Evolutionary conservation across 179 eudicot species (phyloP).

Genomic region (Amaranthus tricolor): DNA sequence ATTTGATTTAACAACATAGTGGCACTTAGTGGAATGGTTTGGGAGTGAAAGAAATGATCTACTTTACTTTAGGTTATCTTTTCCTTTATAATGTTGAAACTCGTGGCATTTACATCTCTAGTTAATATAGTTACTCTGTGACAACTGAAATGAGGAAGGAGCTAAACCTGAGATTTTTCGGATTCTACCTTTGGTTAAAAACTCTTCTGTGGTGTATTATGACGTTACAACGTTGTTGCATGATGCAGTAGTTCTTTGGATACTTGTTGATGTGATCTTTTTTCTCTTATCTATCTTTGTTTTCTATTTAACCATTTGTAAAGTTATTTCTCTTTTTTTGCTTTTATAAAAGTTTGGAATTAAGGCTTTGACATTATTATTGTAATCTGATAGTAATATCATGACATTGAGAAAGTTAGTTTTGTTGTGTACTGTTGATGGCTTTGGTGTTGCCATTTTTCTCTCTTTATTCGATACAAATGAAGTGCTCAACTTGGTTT

Average conservation of each 20-base stretch:
- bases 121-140: background rate
- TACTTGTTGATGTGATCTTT: background rate
- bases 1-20: background rate
- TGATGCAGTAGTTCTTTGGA: background rate
- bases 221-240: background rate
- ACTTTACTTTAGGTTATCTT: background rate
- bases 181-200: background rate
- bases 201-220: background rate
- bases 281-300: background rate
- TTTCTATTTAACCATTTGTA: too few relatives aligned
- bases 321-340: background rate
- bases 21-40: background rate
- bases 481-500: background rate
- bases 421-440: background rate
- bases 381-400: too few relatives aligned
- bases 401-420: background rate
- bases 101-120: background rate
- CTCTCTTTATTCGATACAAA: background rate
- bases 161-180: background rate
- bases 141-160: background rate
- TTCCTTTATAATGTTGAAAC: background rate
- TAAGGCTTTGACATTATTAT: too few relatives aligned
- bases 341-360: too few relatives aligned
- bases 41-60: background rate
- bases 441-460: background rate